Evolutionary conservation across 805 yeast species (phyloP), one percentile per base, ranked within the genome.

Genomic region (Ogataea siamensis): DNA sequence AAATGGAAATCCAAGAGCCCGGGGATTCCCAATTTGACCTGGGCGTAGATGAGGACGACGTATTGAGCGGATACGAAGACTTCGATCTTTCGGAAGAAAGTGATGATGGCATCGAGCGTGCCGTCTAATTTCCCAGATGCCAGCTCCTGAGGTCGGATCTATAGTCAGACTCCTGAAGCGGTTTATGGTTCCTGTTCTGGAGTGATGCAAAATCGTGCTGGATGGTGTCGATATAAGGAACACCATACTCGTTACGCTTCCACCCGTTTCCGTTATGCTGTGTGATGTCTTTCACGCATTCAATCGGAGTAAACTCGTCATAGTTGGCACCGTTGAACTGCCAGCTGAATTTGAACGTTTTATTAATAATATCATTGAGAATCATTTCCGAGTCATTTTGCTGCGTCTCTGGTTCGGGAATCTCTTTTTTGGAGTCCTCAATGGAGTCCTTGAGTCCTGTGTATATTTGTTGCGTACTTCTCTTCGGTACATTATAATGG

Each of bases 251-350:
- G 39, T 71, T 68, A 36, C 62, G 63, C 19, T 72, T 75, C 81
- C 81, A 80, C 2, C 87, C 93, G 35, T 76, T 74, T 1, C 86
- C 84, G 20, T 85, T 83, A 28, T 47, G 42, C 19, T 74, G 70
- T 40, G 86, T 73, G 2, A 89, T 83, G 58, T 87, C 94, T 21
- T 78, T 78, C 8, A 88, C 70, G 45, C 89, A 76, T 41, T 80
- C 85, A 34, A 73, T 71, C 0, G 96, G 91, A 9, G 80, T 67
- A 57, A 69, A 67, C 63, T 84, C 76, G 7, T 55, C 56, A 35
- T 60, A 62, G 6, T 38, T 27, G 9, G 42, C 15, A 3, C 51
- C 48, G 11, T 40, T 41, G 25, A 49, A 31, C 63, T 58, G 39
- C 66, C 66, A 55, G 6, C 61, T 47, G 43, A 62, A 60, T 23